A percentile compares a stretch with the other conserved stretches of the same genome.
These are phyloP conservation scores for Aspergillus ochraceoroseus DNA, from an alignment of 2,329 filamentous ascomycete species.

Conservation along the genomic window DNA sequence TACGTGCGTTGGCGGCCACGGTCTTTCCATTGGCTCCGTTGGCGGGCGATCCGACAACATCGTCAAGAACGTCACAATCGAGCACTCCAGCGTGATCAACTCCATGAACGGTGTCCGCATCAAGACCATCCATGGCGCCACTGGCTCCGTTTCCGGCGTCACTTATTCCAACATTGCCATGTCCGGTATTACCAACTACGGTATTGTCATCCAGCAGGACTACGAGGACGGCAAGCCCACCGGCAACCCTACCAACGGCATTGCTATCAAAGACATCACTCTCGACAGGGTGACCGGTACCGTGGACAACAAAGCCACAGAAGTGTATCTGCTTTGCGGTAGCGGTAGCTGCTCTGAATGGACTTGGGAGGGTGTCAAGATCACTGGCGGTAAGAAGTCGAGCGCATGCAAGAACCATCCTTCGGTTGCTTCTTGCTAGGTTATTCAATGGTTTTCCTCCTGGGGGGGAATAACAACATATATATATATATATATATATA, in stretches of 20 bases:
- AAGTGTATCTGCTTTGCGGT: constrained; percentile 50
- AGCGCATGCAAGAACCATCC: constrained; percentile 43
- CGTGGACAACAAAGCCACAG: constrained; percentile 26
- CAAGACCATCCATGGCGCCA: constrained; percentile 53
- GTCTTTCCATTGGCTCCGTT: constrained; percentile 57
- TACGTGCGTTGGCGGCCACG: constrained; percentile 42
- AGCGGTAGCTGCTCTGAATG: constrained; percentile 50
- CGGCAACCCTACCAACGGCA: constrained; percentile 36
- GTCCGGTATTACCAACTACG: constrained; percentile 31
- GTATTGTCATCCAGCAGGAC: constrained; percentile 57
- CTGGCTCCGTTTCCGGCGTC: constrained; percentile 50
- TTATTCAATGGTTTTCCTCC: no score
- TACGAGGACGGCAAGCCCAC: constrained; percentile 49
- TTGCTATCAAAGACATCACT: constrained; percentile 41
- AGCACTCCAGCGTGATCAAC: constrained; percentile 47
- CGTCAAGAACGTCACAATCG: constrained; percentile 52
- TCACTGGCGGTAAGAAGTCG: constrained; percentile 49
- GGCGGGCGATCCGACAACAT: constrained; percentile 53
- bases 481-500: no score
- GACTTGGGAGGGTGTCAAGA: constrained; percentile 48
- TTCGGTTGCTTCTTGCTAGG: constrained; percentile 35
- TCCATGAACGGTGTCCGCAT: constrained; percentile 56
- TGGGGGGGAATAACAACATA: no score
- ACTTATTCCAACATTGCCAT: constrained; percentile 48
- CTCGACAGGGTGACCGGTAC: constrained; percentile 36